Conservation (phyloP, 208 protist species). For the Balamuthia mandrillaris region DNA sequence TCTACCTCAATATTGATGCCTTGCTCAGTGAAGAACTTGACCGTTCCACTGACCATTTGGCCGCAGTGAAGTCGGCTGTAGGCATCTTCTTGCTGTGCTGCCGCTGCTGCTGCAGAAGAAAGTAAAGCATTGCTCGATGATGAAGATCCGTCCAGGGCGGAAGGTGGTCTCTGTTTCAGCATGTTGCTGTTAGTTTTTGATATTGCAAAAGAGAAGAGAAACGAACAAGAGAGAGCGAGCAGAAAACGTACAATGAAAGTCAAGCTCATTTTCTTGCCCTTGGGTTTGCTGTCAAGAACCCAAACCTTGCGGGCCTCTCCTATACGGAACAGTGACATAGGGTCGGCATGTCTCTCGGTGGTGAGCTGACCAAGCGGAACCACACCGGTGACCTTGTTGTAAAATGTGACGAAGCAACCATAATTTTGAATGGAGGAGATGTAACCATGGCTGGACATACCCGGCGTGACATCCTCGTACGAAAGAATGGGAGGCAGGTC, state of each 20-base stretch:
- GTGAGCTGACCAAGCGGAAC: slow-evolving; percentile 3
- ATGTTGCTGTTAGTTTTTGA: slow-evolving; percentile 26
- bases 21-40: slow-evolving; percentile 22
- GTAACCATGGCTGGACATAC: background rate
- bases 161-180: background rate
- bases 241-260: slow-evolving; percentile 15
- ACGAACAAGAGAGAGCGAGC: background rate
- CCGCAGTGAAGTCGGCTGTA: too few relatives aligned
- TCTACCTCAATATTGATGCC: background rate
- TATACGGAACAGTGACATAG: background rate
- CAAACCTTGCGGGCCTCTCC: slow-evolving; percentile 26
- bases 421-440: slow-evolving; percentile 18
- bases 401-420: slow-evolving; percentile 34
- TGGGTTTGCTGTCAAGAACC: slow-evolving; percentile 8
- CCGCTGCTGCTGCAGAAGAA: too few relatives aligned
- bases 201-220: background rate
- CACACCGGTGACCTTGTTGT: slow-evolving; percentile 17
- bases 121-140: too few relatives aligned
- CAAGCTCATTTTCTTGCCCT: slow-evolving; percentile 9
- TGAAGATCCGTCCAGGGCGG: too few relatives aligned
- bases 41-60: slow-evolving; percentile 2
- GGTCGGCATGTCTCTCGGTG: background rate
- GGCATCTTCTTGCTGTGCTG: too few relatives aligned
- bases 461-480: slow-evolving; percentile 10
- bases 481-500: slow-evolving; percentile 31